Evolutionary conservation across 371 early-diverging fungal genomes (phyloP).

Genomic region (Cokeromyces recurvatus): DNA sequence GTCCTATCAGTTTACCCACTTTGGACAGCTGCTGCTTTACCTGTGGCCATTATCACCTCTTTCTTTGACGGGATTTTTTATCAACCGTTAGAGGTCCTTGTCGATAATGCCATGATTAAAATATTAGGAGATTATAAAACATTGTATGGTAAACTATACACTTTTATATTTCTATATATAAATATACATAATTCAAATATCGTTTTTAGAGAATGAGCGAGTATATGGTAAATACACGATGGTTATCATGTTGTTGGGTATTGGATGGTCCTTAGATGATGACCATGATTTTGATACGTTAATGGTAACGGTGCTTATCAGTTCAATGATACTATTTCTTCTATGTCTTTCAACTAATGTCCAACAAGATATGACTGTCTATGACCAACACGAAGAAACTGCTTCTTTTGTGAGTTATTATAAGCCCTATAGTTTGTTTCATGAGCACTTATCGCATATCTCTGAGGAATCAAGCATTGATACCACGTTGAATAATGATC

Average conservation of each 20-base stretch:
- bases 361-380: too few relatives aligned
- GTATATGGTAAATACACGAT: conserved; percentile 32
- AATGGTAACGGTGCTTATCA: conserved; percentile 29
- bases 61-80: conserved; percentile 30
- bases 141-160: conserved; percentile 24
- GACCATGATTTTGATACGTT: conserved; percentile 46
- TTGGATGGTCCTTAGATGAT: conserved; percentile 35
- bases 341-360: conserved; percentile 37
- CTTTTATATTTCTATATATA: background rate
- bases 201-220: conserved; percentile 10
- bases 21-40: conserved; percentile 19
- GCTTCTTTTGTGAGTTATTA: too few relatives aligned
- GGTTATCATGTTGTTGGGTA: conserved; percentile 23
- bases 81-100: conserved; percentile 23
- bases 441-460: conserved; percentile 37
- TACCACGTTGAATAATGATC: too few relatives aligned
- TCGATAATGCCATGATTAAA: conserved; percentile 34
- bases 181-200: conserved; percentile 11
- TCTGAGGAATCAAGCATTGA: too few relatives aligned
- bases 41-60: conserved; percentile 24
- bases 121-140: conserved; percentile 30
- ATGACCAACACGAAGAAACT: too few relatives aligned
- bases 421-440: conserved; percentile 40
- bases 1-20: conserved; percentile 30
- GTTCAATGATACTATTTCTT: conserved; percentile 30